Evolutionary conservation across 805 yeast genomes (phyloP), one percentile per base, ranked within the genome.

Genomic region (Candida peoriensis): DNA sequence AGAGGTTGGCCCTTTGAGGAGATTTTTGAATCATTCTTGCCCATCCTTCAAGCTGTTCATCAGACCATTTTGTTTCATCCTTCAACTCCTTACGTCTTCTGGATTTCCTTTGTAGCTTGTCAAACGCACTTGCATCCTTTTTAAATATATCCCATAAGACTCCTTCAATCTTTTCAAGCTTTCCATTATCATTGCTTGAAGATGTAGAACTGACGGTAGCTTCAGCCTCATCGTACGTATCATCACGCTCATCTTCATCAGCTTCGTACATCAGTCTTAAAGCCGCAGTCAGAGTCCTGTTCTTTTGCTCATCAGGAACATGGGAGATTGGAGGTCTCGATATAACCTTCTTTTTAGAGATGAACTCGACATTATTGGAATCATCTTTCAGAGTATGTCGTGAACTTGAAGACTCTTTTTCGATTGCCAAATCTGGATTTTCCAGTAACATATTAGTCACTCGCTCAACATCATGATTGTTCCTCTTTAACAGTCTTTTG

Each of bases 41-140:
- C 97, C 97, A 90, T 0, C 96, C 95, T 65, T 89, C 96, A 31
- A 90, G 76, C 54, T 86, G 95, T 51, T 87, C 96, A 57, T 88
- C 89, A 0, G 88, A 66, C 96, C 95, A 87, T 1, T 66, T 65
- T 0, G 80, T 71, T 24, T 66, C 64, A 6, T 55, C 46, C 43
- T 69, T 74, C 52, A 86, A 61, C 18, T 67, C 69, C 21, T 63
- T 58, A 34, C 96, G 65, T 8, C 52, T 58, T 28, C 63, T 59
- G 0, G 78, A 42, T 24, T 75, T 74, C 41, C 96, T 64, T 9
- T 64, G 52, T 0, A 60, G 40, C 39, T 74, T 68, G 8, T 60
- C 70, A 36, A 81, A 71, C 21, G 71, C 57, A 2, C 55, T 57
- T 2, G 72, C 72, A 24, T 78, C 73, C 13, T 67, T 59, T 43